Base-by-base conservation (phyloP, 768 basidiomycete species). In the Pleurotus tuoliensis region DNA sequence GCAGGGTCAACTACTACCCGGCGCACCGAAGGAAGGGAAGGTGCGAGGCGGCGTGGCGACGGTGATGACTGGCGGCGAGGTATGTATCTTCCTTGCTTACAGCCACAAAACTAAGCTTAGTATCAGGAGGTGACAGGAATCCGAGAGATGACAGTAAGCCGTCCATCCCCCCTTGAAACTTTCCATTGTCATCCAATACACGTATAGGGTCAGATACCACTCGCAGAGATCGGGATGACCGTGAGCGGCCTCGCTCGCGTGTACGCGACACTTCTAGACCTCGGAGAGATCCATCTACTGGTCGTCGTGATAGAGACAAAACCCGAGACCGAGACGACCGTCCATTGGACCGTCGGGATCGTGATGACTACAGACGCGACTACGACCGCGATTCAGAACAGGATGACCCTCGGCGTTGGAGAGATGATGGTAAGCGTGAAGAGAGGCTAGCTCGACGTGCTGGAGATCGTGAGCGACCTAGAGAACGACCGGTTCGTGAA, bases 51-150 rank as follows among this genome's bases (percentile, higher is more conserved):
- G 73, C 87, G 39, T 44, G 88, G 85, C 38, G 91, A 92, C 67
- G 76, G 82, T 62, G 89, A 92, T 63, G 91, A 94, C 65, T 94
- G 91, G 91, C 80, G 91, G 66, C 80, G 88, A 82, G 88, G 91
- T 90, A 63, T 60, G 79, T 70, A 27, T 52, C 51, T 50, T 62
- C 57, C 51, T 53, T 66, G 47, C 39, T 59, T 37, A 52, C 50
- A n/a, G 20, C 41, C 41, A 16, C 41, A 22, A 44, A 44, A 34
- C 30, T 34, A 34, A 34, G 30, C 30, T 34, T 34, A 34, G 30
- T 34, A 34, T 34, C 30, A 34, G 38, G 18, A 57, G 83, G 81
- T 75, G 60, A 67, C 76, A 52, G 82, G 86, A 60, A 71, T 76
- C 53, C 66, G 70, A 57, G 84, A 56, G 84, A 87, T 55, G 89